Evolutionary conservation across 768 basidiomycete genomes (phyloP), one percentile per base, ranked within the genome.

Genomic region (Grammothele lineata): DNA sequence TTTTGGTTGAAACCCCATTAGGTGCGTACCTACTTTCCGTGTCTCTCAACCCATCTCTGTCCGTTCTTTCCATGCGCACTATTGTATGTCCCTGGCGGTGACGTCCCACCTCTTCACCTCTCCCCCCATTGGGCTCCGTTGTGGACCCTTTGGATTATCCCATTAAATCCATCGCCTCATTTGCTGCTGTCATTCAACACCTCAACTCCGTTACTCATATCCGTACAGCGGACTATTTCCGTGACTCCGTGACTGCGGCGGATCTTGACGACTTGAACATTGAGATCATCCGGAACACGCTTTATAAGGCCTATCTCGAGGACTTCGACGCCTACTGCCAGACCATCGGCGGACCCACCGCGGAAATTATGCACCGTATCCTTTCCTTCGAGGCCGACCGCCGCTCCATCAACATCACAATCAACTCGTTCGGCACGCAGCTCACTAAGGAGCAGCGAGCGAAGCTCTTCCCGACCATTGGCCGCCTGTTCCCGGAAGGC

Each of bases 221-320:
- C 17, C n/a, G n/a, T n/a, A n/a, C 39, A 47, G 96, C 96, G 2
- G 92, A 92, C 7, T 99, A 98, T 72, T 99, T 99, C 78, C 85
- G 90, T 21, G 87, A 92, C 58, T 97, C 94, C 63, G 77, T 98
- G 21, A 87, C 93, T 27, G 95, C 96, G 15, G 82, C 88, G 36
- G 96, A 99, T 65, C 80, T 99, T 38, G 96, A 99, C 64, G 96
- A 97, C 65, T 83, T 98, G 48, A 97, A 99, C 73, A 98, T 99
- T 61, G 96, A 99, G 72, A 96, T 99, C 69, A 94, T 99, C 68
- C 91, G 96, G 36, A 98, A 98, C 70, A 94, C 95, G 1, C 87
- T 99, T 27, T 98, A 98, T 79, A 97, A 96, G 66, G 87, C 93
- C 15, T 99, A 99, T 69, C 85, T 99, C 48, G 95, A 98, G 64